Conservation (phyloP, 2,329 filamentous ascomycete genomes). For the Diaporthe citriasiana region DNA sequence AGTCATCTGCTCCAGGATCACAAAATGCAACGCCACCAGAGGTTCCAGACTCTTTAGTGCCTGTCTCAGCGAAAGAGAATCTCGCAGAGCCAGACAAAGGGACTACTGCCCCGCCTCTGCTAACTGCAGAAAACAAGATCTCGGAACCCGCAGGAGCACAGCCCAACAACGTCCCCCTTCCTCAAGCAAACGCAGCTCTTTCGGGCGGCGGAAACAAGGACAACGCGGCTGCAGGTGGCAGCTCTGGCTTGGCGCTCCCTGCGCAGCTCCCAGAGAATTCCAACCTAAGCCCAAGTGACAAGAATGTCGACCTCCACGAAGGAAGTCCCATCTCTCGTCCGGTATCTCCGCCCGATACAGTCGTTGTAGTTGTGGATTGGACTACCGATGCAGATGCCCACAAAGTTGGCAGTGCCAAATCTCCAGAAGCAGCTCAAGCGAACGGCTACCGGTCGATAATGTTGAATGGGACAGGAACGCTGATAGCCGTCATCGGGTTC, state of each 20-base stretch:
- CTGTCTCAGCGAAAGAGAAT: not conserved
- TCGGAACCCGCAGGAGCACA: too few species aligned
- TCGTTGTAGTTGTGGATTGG: not conserved
- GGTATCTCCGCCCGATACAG: too few species aligned
- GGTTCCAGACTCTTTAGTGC: not conserved
- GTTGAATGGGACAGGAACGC: not conserved
- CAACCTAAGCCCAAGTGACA: too few species aligned
- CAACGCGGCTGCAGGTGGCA: not conserved
- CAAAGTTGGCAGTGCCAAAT: not conserved
- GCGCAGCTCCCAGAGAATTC: not conserved
- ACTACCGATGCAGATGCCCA: too few species aligned
- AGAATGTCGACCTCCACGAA: too few species aligned
- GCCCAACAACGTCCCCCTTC: too few species aligned
- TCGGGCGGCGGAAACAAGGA: too few species aligned
- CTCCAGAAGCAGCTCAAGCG: not conserved
- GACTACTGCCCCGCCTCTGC: not conserved
- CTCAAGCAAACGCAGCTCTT: not conserved
- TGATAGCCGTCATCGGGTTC: not conserved
- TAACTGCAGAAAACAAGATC: too few species aligned
- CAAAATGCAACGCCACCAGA: too few species aligned
- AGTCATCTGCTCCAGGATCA: not conserved
- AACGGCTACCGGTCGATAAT: not conserved
- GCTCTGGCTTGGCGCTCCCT: too few species aligned
- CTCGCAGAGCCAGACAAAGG: too few species aligned
- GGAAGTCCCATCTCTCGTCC: not conserved